Percentiles rank a stretch among this genome's conserved stretches.
Conservation (phyloP, 2,329 filamentous ascomycete genomes). For the Aspergillus japonicus region DNA sequence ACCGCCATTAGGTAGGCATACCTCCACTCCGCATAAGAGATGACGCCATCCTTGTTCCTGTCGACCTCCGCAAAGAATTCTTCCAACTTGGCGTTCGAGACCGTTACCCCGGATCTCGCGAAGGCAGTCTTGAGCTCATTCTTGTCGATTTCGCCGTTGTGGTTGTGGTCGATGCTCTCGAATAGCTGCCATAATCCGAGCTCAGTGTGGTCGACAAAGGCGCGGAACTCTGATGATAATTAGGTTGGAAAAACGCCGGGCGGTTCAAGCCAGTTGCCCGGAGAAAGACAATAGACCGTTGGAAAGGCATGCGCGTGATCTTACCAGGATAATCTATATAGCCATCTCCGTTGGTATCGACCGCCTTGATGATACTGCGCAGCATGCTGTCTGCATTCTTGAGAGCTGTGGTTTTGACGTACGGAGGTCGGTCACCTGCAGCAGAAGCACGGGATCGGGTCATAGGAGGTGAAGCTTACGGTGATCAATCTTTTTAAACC, state of each 20-base stretch:
- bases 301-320: constrained; percentile 26
- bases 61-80: constrained; percentile 90
- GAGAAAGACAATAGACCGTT: constrained; percentile 2
- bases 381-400: constrained; percentile 91
- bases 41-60: constrained; percentile 78
- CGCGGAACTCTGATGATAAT: constrained; percentile 70
- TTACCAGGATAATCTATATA: constrained; percentile 87
- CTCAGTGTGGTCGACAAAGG: constrained; percentile 85
- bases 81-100: constrained; percentile 73
- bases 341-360: constrained; percentile 85
- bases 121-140: constrained; percentile 80
- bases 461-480: constrained; percentile 57
- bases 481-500: constrained; percentile 85
- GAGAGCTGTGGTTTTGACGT: constrained; percentile 54
- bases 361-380: constrained; percentile 72
- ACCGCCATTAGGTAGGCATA: constrained; percentile 50
- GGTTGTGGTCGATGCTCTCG: constrained; percentile 78
- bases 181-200: constrained; percentile 79
- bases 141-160: constrained; percentile 82
- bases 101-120: constrained; percentile 70
- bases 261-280: constrained; percentile 17
- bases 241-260: constrained; percentile 22
- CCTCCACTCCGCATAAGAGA: constrained; percentile 96
- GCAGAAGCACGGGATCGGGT: constrained; percentile 21
- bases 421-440: constrained; percentile 25